These are phyloP conservation scores for Penicillium longicatenatum DNA, from an alignment of 495 filamentous ascomycete species.

Conservation along the genomic window DNA sequence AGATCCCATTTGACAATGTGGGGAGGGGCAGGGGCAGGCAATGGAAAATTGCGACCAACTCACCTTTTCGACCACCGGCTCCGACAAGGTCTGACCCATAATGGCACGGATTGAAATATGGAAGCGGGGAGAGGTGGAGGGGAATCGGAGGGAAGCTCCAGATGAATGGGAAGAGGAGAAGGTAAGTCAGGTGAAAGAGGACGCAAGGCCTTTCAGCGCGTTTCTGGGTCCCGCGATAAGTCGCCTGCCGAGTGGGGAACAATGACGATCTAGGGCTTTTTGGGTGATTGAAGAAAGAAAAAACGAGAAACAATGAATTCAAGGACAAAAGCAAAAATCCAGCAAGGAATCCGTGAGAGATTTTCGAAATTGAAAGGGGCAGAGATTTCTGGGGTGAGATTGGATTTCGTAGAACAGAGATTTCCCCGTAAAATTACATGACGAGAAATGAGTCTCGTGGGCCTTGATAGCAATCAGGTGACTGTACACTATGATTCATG, in stretches of 20 bases:
- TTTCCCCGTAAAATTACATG: conserved; percentile 6
- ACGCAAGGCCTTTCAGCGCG: conserved; percentile 32
- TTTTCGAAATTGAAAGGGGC: not conserved
- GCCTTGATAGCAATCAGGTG: conserved; percentile 2
- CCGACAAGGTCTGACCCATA: conserved; percentile 99
- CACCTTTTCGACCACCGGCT: conserved; percentile 99
- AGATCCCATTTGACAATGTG: conserved; percentile 29
- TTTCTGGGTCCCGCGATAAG: conserved; percentile 33
- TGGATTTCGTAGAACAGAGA: conserved; percentile 1
- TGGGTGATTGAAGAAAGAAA: conserved; percentile 1
- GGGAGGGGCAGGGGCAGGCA: conserved; percentile 29
- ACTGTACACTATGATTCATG: not conserved
- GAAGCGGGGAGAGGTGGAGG: conserved; percentile 6
- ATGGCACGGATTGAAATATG: conserved; percentile 35
- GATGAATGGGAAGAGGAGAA: conserved; percentile 24
- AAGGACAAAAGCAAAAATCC: not conserved
- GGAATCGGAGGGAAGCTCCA: conserved; percentile 20
- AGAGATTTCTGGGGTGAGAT: not conserved
- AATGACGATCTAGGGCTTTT: conserved; percentile 29
- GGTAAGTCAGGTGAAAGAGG: conserved; percentile 32
- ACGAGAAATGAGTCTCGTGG: not conserved
- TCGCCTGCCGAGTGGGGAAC: conserved; percentile 31
- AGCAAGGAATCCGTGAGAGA: not conserved
- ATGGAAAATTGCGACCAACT: conserved; percentile 35
- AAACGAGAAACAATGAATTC: conserved; percentile 5